phyloP scores from a whole-genome alignment of 139 green algal species.

The Tetradesmus lagerheimii region DNA sequence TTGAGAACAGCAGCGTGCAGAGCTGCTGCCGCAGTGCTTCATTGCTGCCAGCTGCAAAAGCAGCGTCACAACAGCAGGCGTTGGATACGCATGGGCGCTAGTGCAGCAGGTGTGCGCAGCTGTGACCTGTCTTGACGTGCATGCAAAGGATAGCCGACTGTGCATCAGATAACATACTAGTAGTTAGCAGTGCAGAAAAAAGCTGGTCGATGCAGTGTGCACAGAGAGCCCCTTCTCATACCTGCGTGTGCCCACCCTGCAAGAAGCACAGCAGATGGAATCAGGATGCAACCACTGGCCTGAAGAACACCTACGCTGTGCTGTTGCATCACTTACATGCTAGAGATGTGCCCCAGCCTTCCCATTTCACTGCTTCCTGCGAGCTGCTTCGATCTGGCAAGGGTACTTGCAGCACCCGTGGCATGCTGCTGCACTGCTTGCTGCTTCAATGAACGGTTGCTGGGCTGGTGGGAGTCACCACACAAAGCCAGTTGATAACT shows the following conservation, averaged over 20 bases:
- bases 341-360: constrained; percentile 28
- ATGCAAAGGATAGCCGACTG: too few species aligned
- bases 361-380: constrained; percentile 5
- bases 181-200: too few species aligned
- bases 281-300: too few species aligned
- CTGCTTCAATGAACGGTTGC: not conserved
- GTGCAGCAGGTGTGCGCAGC: not conserved
- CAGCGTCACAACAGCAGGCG: not conserved
- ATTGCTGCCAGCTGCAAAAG: not conserved
- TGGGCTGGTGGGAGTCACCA: not conserved
- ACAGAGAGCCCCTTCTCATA: not conserved
- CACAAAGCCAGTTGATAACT: too few species aligned
- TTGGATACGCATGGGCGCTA: not conserved
- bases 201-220: too few species aligned
- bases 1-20: not conserved
- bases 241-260: not conserved
- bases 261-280: not conserved
- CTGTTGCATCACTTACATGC: not conserved
- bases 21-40: not conserved
- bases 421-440: not conserved
- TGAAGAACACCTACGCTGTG: not conserved
- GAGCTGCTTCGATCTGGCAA: not conserved
- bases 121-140: not conserved
- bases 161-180: not conserved
- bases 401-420: not conserved